A percentile compares a stretch with the other conserved stretches of the same genome.
Evolutionary conservation across 345 rosid species (phyloP).

Genomic region (Rhizophora apiculata): DNA sequence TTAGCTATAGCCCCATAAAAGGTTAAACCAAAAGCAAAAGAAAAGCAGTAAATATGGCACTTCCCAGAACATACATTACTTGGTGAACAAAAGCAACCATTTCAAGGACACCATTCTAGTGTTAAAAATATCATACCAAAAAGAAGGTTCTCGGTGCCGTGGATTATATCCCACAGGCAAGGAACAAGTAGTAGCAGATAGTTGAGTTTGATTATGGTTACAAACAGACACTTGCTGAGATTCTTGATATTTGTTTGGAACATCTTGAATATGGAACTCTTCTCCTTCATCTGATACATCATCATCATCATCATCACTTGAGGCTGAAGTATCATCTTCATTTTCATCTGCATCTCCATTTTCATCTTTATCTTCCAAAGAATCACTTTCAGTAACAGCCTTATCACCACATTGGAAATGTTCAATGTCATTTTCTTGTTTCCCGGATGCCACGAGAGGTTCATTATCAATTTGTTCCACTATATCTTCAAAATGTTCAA

Average conservation of each 20-base stretch:
- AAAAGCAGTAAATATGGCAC: no score
- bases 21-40: neutral
- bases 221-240: conserved; percentile 26
- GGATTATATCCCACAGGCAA: conserved; percentile 91
- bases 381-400: conserved; percentile 34
- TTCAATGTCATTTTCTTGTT: conserved; percentile 30
- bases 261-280: conserved; percentile 38
- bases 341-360: conserved; percentile 6
- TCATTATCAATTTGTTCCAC: conserved; percentile 58
- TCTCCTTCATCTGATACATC: conserved; percentile 55
- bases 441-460: conserved; percentile 25
- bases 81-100: neutral
- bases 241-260: conserved; percentile 31
- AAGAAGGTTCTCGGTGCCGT: conserved; percentile 91
- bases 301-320: conserved; percentile 61
- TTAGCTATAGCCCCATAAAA: conserved; percentile 3
- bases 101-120: neutral
- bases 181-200: conserved; percentile 28
- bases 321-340: conserved; percentile 20
- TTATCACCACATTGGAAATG: conserved; percentile 21
- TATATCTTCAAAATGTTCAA: conserved; percentile 91
- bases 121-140: conserved; percentile 44
- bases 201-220: conserved; percentile 25
- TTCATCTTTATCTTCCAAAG: conserved; percentile 52
- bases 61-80: no score